phyloP scores from a whole-genome alignment of 257 asterid genomes.

The Solanum sitiens region DNA sequence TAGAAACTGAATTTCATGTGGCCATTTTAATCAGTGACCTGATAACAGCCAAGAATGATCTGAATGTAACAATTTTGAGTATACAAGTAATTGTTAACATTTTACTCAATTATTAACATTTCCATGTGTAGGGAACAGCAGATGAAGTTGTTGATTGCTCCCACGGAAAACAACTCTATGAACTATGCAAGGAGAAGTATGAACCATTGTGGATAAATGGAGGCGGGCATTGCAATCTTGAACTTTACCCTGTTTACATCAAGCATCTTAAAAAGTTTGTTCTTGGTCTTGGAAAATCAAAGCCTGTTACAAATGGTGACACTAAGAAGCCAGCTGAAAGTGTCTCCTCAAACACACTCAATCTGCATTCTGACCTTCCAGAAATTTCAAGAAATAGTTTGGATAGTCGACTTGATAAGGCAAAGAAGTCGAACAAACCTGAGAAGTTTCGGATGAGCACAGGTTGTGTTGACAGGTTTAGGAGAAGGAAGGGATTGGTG shows the following conservation, averaged over 20 bases:
- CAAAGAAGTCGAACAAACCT: slow-evolving; percentile 68
- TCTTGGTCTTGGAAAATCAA: slow-evolving; percentile 60
- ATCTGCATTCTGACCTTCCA: slow-evolving; percentile 44
- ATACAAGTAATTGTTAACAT: background rate
- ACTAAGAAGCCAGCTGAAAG: slow-evolving; percentile 34
- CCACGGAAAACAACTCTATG: slow-evolving; percentile 87
- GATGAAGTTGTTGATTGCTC: slow-evolving; percentile 93
- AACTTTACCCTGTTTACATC: slow-evolving; percentile 80
- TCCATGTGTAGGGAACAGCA: slow-evolving; percentile 57
- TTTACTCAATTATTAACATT: background rate
- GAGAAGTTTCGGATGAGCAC: slow-evolving; percentile 92
- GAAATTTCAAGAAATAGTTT: slow-evolving; percentile 83
- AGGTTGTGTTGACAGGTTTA: slow-evolving; percentile 70
- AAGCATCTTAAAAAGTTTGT: slow-evolving; percentile 76
- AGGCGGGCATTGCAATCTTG: slow-evolving; percentile 98
- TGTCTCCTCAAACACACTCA: slow-evolving; percentile 28
- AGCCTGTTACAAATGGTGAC: slow-evolving; percentile 38
- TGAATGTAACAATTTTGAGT: background rate
- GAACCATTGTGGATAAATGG: slow-evolving; percentile 89
- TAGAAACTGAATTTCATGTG: background rate
- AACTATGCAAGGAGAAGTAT: slow-evolving; percentile 72
- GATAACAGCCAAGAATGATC: background rate
- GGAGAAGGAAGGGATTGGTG: slow-evolving; percentile 66
- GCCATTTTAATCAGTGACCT: too few species aligned
- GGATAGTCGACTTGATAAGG: slow-evolving; percentile 82